A percentile compares a stretch with the other conserved stretches of the same genome.
Conservation (phyloP, 169 alveolate species). For the Cryptosporidium ubiquitum region DNA sequence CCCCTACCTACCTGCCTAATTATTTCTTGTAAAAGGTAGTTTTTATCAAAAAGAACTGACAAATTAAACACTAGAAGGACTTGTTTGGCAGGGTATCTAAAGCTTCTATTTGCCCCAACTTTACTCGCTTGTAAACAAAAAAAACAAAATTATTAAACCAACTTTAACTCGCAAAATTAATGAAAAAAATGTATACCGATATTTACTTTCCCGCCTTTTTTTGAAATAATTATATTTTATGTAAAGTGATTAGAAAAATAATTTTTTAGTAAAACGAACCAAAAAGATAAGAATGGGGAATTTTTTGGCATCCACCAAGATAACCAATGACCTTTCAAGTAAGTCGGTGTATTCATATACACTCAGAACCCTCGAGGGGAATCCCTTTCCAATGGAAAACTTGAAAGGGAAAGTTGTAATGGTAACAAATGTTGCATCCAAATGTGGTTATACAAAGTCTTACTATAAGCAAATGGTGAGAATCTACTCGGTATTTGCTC, state of each 20-base stretch:
- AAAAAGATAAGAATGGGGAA: conserved; percentile 40
- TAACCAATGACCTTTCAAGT: background rate
- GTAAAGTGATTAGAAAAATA: too few species aligned
- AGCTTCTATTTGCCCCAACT: background rate
- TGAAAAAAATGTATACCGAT: background rate
- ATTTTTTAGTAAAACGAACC: background rate
- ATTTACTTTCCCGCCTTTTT: background rate
- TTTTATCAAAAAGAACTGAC: background rate
- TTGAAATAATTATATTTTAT: background rate
- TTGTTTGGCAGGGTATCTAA: too few species aligned
- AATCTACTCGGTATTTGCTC: conserved; percentile 56
- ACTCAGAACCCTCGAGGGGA: conserved; percentile 43
- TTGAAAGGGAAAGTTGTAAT: conserved; percentile 46
- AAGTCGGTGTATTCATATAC: conserved; percentile 44
- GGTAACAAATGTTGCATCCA: conserved; percentile 71
- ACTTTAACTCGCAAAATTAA: background rate
- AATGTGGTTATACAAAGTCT: conserved; percentile 58
- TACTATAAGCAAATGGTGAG: conserved; percentile 56
- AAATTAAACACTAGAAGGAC: background rate
- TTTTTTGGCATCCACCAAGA: conserved; percentile 22
- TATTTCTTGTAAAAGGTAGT: too few species aligned
- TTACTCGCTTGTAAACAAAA: background rate
- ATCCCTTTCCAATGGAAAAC: conserved; percentile 25
- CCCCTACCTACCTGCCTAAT: too few species aligned
- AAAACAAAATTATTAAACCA: too few species aligned